Base-by-base conservation (phyloP, 2,329 filamentous ascomycete genomes). In the Trichoderma cornu-damae region DNA sequence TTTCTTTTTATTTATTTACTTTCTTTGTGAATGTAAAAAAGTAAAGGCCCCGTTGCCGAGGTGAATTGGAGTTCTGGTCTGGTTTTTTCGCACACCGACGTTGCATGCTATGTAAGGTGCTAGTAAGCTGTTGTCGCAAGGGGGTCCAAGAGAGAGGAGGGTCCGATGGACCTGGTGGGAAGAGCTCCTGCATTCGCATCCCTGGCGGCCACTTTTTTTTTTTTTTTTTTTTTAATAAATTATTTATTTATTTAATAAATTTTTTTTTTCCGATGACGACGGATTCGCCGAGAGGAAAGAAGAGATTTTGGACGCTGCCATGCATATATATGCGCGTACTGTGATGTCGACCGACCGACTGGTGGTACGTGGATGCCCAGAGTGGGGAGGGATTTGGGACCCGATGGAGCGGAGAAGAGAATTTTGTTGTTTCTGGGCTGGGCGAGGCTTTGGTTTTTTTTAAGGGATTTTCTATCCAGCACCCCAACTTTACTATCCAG, bases 171-270 rank as follows among this genome's bases (percentile, higher is more conserved):
- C n/a, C 16, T 34, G 30, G 16, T 35, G n/a, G 49, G 24, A 35
- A 38, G 11, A 47, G 26, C 51, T 54, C 51, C 51, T 55, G 42
- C 51, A 37, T 46, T 26, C 20, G 7, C 32, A 55, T 55, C 51
- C 51, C 50, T 55, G 51, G 51, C 51, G 7, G 22, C 16, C 49
- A 28, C 32, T 47, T 44, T 34, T n/a, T 26, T 42, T 22, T 20
- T 12, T 14, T 24, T 1, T 24, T 24, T 4, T 9, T 22, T 7
- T 38, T n/a, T n/a, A n/a, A n/a, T n/a, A n/a, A n/a, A n/a, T n/a
- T n/a, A n/a, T n/a, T n/a, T n/a, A n/a, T n/a, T n/a, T n/a, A n/a
- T n/a, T n/a, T n/a, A n/a, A n/a, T n/a, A n/a, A n/a, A n/a, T 20
- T 12, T 14, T 24, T 1, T 24, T 24, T 4, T 9, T 22, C 5